Evolutionary conservation across 768 basidiomycete species (phyloP).

Genomic region (Lyophyllum semitale): DNA sequence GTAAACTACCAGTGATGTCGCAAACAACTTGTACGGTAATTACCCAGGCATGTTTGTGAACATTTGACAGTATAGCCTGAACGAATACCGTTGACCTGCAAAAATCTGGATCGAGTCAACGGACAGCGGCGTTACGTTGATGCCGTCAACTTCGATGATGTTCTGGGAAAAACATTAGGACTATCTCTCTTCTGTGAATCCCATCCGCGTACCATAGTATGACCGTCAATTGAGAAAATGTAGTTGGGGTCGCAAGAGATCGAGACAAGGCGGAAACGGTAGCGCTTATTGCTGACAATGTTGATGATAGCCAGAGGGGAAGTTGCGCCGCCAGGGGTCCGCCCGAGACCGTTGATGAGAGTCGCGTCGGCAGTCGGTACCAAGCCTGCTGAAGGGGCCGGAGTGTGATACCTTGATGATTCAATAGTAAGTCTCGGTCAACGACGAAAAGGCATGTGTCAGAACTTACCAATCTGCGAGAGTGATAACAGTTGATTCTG

Average conservation of each 20-base stretch:
- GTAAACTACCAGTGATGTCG: too few relatives aligned
- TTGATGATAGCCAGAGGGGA: constrained; percentile 38
- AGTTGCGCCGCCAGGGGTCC: constrained; percentile 36
- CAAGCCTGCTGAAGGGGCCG: constrained; percentile 20
- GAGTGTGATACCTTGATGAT: neutral
- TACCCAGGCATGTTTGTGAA: too few relatives aligned
- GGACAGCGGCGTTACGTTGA: constrained; percentile 33
- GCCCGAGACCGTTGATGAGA: constrained; percentile 51
- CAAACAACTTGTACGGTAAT: too few relatives aligned
- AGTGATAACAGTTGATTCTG: neutral
- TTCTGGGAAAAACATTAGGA: constrained; percentile 24
- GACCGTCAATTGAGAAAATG: constrained; percentile 30
- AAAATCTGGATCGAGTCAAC: constrained; percentile 40
- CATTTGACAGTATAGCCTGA: too few relatives aligned
- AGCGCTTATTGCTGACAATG: constrained; percentile 36
- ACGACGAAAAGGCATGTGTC: neutral
- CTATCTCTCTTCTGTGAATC: neutral
- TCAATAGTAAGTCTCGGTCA: neutral
- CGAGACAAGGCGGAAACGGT: constrained; percentile 48
- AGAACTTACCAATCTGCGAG: neutral
- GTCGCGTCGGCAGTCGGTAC: constrained; percentile 28
- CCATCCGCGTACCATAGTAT: constrained; percentile 23
- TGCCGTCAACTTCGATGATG: constrained; percentile 42
- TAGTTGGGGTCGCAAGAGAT: constrained; percentile 44
- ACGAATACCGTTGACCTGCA: constrained; percentile 34